Evolutionary conservation across 164 flowering plant genomes (phyloP), one percentile per base, ranked within the genome.

Genomic region (Annona squamosa): DNA sequence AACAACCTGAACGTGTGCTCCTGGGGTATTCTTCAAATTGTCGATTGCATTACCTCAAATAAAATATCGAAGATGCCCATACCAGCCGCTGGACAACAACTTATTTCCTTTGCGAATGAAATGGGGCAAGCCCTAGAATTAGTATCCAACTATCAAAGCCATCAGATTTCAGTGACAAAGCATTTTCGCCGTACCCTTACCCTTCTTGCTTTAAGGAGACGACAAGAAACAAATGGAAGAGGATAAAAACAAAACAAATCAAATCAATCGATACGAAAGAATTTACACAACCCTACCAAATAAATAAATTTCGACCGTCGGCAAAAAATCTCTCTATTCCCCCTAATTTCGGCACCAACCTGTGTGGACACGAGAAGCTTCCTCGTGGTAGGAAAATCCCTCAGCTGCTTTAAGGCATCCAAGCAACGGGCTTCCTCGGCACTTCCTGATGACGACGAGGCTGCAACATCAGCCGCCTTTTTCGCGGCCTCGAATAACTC

Each of bases 401-500:
- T 88, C 69, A 95, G 86, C 79, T 68, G 83, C 47, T 88, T 85
- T 74, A 92, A 71, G 3, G 88, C 88, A 48, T 93, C 94, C 71
- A 87, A 69, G 82, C 93, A 88, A 43, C 96, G 85, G 71, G 78
- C 81, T 79, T 85, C 97, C 67, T 90, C 91, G n/a, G 86, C 67
- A 2, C 81, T 82, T 19, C 63, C 70, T 7, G 85, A 75, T 10
- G 59, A 52, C 17, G 59, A 52, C 0, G 82, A 63, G 43, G 73
- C 80, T 6, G 73, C 94, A 4, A 84, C 86, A 57, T 90, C 97
- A 0, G 97, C 97, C 12, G 98, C 93, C 71, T 86, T 90, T 84
- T 90, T 91, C 57, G 91, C 95, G 1, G 85, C 77, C 45, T 93
- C 97, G 69, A 86, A 93, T 72, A 91, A 78, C 79, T 86, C 90